Percentiles rank a stretch among this genome's conserved stretches.
Conservation (phyloP, 164 flowering plant species). For the Litsea cubeba region DNA sequence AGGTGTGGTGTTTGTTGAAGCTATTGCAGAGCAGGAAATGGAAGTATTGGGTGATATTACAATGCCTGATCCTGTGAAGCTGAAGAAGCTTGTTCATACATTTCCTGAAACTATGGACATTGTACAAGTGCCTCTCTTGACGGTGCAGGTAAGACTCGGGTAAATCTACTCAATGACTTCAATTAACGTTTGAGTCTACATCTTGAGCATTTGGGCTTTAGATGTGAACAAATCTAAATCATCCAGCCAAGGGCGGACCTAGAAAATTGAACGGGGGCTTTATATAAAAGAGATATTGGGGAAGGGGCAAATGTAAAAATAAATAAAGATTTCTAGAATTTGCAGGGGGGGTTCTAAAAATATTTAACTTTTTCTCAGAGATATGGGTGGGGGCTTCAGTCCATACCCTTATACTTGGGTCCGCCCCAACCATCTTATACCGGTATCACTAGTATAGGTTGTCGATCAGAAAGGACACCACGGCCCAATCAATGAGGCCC, state of each 20-base stretch:
- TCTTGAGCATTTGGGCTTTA: not conserved
- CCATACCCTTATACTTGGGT: not conserved
- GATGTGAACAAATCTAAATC: not conserved
- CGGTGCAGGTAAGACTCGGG: slow-evolving; percentile 15
- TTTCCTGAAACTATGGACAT: slow-evolving; percentile 10
- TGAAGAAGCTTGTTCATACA: slow-evolving; percentile 14
- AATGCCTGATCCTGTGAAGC: slow-evolving; percentile 8
- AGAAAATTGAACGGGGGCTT: not conserved
- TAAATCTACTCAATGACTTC: not conserved
- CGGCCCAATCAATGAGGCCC: too few relatives aligned
- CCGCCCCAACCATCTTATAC: not conserved
- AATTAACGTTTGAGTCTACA: not conserved
- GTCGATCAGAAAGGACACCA: too few relatives aligned
- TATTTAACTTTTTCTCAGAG: too few relatives aligned
- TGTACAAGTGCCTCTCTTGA: slow-evolving; percentile 11
- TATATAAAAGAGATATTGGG: not conserved
- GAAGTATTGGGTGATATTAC: slow-evolving; percentile 17
- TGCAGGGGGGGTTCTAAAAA: too few relatives aligned
- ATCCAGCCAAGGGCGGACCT: not conserved
- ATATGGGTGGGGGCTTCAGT: too few relatives aligned
- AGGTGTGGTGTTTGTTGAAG: slow-evolving; percentile 23
- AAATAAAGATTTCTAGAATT: too few relatives aligned
- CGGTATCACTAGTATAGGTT: too few relatives aligned
- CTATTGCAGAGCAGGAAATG: slow-evolving; percentile 14
- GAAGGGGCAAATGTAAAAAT: not conserved